Evolutionary conservation across 208 protist genomes (phyloP).

Genomic region (Trypanosoma platydactyli): DNA sequence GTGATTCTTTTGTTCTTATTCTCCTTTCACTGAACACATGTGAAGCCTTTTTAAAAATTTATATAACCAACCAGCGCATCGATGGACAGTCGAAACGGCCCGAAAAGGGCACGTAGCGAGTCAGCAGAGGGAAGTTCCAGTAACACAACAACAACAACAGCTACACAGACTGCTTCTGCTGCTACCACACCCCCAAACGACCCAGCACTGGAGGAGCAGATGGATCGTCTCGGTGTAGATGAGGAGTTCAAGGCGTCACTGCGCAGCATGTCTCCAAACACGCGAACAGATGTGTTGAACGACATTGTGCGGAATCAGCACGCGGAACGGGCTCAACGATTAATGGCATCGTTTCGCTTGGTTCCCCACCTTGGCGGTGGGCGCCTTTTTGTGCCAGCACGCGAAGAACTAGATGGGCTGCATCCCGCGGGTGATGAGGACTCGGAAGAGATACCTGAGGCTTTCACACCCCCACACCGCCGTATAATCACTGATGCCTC

Average conservation of each 20-base stretch:
- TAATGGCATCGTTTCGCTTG: slow-evolving; percentile 10
- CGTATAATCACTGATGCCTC: no score
- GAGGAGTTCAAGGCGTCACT: slow-evolving; percentile 71
- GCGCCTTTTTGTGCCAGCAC: not conserved
- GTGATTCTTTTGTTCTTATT: not conserved
- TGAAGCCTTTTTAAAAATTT: slow-evolving; percentile 9
- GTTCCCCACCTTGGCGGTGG: not conserved
- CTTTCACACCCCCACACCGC: not conserved
- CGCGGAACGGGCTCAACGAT: not conserved
- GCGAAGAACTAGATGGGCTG: slow-evolving; percentile 4
- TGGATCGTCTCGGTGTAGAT: slow-evolving; percentile 50
- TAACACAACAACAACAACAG: not conserved
- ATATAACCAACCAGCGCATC: not conserved
- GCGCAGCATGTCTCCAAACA: slow-evolving; percentile 70
- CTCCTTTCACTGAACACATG: not conserved
- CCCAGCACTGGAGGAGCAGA: slow-evolving; percentile 49
- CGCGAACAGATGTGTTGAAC: slow-evolving; percentile 66
- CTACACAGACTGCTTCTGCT: not conserved
- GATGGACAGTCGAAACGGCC: slow-evolving; percentile 21
- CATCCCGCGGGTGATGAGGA: slow-evolving; percentile 8
- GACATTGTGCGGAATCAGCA: slow-evolving; percentile 68
- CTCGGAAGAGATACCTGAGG: slow-evolving; percentile 3
- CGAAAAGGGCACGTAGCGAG: slow-evolving; percentile 25
- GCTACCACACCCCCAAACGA: slow-evolving; percentile 21
- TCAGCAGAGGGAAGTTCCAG: slow-evolving; percentile 2